Evolutionary conservation across 1,284 basidiomycete genomes (phyloP).

Genomic region (Austroboletus rostrupii): DNA sequence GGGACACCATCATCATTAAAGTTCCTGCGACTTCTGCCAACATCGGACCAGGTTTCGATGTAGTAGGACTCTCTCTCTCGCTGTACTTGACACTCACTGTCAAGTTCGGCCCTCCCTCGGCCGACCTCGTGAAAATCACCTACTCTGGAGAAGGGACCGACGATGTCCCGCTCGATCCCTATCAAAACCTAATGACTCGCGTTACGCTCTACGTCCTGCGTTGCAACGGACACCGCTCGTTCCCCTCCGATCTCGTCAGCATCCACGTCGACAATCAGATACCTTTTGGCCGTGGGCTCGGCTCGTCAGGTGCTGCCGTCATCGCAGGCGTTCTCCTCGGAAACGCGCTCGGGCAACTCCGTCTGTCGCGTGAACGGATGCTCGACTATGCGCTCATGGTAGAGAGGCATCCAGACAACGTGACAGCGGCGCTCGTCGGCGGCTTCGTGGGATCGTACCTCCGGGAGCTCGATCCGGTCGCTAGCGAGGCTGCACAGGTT

Average conservation of each 20-base stretch:
- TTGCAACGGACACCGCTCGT: constrained; percentile 70
- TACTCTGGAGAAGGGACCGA: constrained; percentile 88
- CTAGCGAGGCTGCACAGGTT: constrained; percentile 78
- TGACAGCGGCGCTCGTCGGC: constrained; percentile 94
- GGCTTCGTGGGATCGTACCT: constrained; percentile 99
- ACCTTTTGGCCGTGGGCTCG: constrained; percentile 95
- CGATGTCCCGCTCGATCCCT: constrained; percentile 91
- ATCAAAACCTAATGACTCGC: constrained; percentile 97
- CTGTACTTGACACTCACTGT: constrained; percentile 82
- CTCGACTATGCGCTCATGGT: constrained; percentile 99
- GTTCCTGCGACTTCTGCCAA: constrained; percentile 98
- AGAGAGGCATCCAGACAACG: constrained; percentile 98
- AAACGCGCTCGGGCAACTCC: constrained; percentile 75
- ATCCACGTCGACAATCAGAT: constrained; percentile 91
- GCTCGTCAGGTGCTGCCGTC: constrained; percentile 96
- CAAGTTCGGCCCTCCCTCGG: constrained; percentile 37
- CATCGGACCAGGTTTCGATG: constrained; percentile 98
- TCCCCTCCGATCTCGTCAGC: constrained; percentile 65
- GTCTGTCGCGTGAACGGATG: constrained; percentile 68
- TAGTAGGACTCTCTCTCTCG: constrained; percentile 94
- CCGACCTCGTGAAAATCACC: constrained; percentile 57
- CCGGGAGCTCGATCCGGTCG: constrained; percentile 79
- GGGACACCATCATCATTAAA: constrained; percentile 58
- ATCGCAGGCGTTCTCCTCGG: constrained; percentile 94
- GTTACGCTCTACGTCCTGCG: constrained; percentile 96